Conservation (phyloP, 1,284 basidiomycete species). For the Ceratorhiza oryzae-sativae region DNA sequence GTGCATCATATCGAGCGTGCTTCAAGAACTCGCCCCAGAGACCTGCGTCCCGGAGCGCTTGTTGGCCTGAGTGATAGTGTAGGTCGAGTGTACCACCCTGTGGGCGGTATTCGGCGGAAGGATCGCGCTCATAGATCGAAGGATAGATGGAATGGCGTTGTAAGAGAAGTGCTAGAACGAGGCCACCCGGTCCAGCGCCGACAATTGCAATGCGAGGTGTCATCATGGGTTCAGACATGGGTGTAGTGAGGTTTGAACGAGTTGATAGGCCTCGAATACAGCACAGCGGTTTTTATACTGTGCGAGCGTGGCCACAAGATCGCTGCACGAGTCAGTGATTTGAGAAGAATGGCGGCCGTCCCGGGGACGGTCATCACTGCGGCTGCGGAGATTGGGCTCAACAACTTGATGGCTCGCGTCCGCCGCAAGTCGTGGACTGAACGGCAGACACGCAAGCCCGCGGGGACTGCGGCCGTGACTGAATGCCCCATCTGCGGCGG, state of each 20-base stretch:
- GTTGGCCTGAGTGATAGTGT: constrained; percentile 51
- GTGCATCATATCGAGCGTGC: constrained; percentile 47
- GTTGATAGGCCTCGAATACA: not conserved
- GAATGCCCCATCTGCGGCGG: not conserved
- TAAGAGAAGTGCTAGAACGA: constrained; percentile 53
- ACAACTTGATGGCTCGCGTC: not conserved
- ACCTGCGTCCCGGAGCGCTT: constrained; percentile 49
- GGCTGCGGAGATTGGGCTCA: not conserved
- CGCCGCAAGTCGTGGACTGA: not conserved
- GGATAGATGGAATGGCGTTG: constrained; percentile 48
- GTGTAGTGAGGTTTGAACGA: not conserved
- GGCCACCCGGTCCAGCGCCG: constrained; percentile 54
- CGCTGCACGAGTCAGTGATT: too few species aligned
- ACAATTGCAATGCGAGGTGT: constrained; percentile 48
- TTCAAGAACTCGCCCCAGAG: constrained; percentile 48
- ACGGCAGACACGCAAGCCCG: not conserved
- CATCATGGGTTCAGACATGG: not conserved
- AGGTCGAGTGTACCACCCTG: constrained; percentile 56
- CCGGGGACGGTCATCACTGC: not conserved
- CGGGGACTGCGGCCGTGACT: not conserved
- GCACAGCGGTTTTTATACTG: not conserved
- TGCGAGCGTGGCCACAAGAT: not conserved
- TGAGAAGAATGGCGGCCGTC: not conserved
- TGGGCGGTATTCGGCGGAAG: constrained; percentile 46
- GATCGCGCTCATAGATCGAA: constrained; percentile 52